phyloP scores from a whole-genome alignment of 2,329 filamentous ascomycete genomes.

The Sporothrix protearum region DNA sequence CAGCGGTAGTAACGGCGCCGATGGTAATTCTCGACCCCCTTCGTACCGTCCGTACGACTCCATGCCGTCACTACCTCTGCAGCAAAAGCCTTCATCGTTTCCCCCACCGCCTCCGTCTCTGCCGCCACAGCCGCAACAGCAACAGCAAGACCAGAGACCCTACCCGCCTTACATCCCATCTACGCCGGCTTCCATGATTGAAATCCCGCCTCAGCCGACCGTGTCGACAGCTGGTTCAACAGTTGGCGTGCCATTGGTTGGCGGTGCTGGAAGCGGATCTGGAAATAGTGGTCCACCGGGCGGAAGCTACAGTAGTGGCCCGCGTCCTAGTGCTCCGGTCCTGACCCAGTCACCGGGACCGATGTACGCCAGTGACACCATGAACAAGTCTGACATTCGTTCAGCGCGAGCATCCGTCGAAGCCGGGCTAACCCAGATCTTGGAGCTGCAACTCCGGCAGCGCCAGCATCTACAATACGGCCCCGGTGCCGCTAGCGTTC shows the following conservation, averaged over 20 bases:
- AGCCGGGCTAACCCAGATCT: slow-evolving; percentile 37
- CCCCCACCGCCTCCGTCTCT: background rate
- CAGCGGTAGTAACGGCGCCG: background rate
- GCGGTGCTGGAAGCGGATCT: background rate
- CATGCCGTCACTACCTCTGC: background rate
- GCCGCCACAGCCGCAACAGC: background rate
- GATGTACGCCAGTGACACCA: slow-evolving; percentile 18
- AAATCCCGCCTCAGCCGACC: slow-evolving; percentile 28
- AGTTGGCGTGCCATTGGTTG: background rate
- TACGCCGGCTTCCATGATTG: slow-evolving; percentile 22
- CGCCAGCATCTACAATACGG: slow-evolving; percentile 29
- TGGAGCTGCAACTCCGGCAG: slow-evolving; percentile 36
- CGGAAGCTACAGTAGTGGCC: slow-evolving; percentile 5
- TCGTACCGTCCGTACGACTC: slow-evolving; percentile 9
- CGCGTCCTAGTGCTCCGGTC: slow-evolving; percentile 9
- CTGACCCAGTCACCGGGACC: slow-evolving; percentile 28
- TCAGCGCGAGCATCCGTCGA: slow-evolving; percentile 31
- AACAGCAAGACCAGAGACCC: background rate
- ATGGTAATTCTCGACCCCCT: background rate
- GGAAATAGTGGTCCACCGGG: background rate
- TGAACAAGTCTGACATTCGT: slow-evolving; percentile 28
- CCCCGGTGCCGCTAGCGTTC: slow-evolving; percentile 30
- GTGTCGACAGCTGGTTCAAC: slow-evolving; percentile 26
- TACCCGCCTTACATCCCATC: slow-evolving; percentile 8
- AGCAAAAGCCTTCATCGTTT: slow-evolving; percentile 10